phyloP scores from a whole-genome alignment of 2,329 filamentous ascomycete species.

The Aspergillus persii region DNA sequence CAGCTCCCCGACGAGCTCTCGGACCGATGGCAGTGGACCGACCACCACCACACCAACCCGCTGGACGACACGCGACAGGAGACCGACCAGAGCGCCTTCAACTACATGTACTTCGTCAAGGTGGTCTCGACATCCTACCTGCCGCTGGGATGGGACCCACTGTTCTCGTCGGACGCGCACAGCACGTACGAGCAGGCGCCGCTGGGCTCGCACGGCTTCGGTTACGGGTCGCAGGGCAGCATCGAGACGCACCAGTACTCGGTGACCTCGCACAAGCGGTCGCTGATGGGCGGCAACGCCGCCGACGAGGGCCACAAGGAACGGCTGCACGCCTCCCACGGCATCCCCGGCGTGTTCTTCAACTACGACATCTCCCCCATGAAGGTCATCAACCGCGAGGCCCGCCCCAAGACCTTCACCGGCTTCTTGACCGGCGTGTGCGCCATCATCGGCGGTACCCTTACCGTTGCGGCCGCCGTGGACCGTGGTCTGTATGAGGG shows the following conservation, averaged over 20 bases:
- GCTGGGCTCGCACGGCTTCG: slow-evolving; percentile 68
- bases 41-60: slow-evolving; percentile 82
- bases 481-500: slow-evolving; percentile 93
- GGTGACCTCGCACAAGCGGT: slow-evolving; percentile 93
- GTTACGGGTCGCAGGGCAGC: slow-evolving; percentile 67
- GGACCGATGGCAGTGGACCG: slow-evolving; percentile 69
- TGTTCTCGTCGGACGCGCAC: slow-evolving; percentile 41
- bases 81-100: slow-evolving; percentile 79
- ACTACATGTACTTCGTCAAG: slow-evolving; percentile 99
- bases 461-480: slow-evolving; percentile 91
- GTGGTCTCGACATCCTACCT: slow-evolving; percentile 95
- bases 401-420: slow-evolving; percentile 81
- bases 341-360: slow-evolving; percentile 97
- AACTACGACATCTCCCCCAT: slow-evolving; percentile 99
- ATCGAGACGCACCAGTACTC: slow-evolving; percentile 98
- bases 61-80: slow-evolving; percentile 76
- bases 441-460: slow-evolving; percentile 87
- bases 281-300: slow-evolving; percentile 78
- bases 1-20: slow-evolving; percentile 73
- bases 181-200: slow-evolving; percentile 53
- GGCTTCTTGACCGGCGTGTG: slow-evolving; percentile 93
- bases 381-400: slow-evolving; percentile 98
- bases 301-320: slow-evolving; percentile 86
- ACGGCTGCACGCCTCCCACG: slow-evolving; percentile 81
- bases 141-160: slow-evolving; percentile 81